Conservation (phyloP, 169 alveolate species). For the Cryptosporidium viatorum region DNA sequence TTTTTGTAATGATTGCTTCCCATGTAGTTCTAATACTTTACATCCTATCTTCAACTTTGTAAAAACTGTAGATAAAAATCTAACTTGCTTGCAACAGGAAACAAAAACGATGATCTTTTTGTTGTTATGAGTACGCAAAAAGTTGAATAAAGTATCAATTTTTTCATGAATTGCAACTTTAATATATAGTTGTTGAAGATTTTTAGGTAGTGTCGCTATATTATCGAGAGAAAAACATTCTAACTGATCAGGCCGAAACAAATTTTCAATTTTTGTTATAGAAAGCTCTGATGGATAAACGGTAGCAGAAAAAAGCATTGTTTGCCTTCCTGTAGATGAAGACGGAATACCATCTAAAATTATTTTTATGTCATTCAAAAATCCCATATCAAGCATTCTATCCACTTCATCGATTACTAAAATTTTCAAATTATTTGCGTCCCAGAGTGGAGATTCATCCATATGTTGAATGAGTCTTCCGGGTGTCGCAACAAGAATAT, state of each 20-base stretch:
- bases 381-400: conserved; percentile 90
- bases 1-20: conserved; percentile 75
- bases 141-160: conserved; percentile 91
- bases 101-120: conserved; percentile 91
- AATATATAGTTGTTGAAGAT: conserved; percentile 87
- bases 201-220: conserved; percentile 71
- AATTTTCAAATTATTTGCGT: conserved; percentile 85
- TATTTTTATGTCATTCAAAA: conserved; percentile 86
- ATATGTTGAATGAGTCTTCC: conserved; percentile 95
- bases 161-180: conserved; percentile 88
- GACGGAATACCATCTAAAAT: conserved; percentile 89
- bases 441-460: conserved; percentile 92
- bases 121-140: conserved; percentile 90
- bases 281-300: conserved; percentile 79
- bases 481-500: conserved; percentile 94
- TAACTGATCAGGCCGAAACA: conserved; percentile 74
- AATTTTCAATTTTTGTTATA: conserved; percentile 77
- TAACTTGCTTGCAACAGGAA: conserved; percentile 92
- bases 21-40: conserved; percentile 80
- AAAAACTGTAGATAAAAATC: conserved; percentile 78
- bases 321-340: conserved; percentile 80
- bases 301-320: conserved; percentile 95
- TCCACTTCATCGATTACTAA: conserved; percentile 90
- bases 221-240: conserved; percentile 68
- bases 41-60: conserved; percentile 75